phyloP scores from a whole-genome alignment of 345 rosid genomes.

The Garcia nutans region DNA sequence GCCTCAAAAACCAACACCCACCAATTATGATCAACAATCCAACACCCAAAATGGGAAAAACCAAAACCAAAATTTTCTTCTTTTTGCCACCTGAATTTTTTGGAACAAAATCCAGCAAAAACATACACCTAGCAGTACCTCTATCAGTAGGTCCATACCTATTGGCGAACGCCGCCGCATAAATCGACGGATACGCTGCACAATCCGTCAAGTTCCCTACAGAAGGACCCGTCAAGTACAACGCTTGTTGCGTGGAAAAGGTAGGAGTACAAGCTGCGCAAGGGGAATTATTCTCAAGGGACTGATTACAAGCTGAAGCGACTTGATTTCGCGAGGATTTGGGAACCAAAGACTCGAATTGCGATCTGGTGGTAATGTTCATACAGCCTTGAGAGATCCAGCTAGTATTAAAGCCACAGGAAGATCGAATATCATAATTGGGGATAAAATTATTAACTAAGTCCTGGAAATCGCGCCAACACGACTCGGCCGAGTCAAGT shows the following conservation, averaged over 20 bases:
- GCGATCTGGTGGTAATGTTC: slow-evolving; percentile 62
- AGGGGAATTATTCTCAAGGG: slow-evolving; percentile 62
- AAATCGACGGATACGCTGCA: slow-evolving; percentile 52
- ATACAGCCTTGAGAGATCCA: slow-evolving; percentile 82
- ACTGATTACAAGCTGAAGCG: slow-evolving; percentile 55
- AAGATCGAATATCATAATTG: slow-evolving; percentile 47
- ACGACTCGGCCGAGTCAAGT: slow-evolving; percentile 49
- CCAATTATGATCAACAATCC: slow-evolving; percentile 33
- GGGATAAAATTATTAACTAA: slow-evolving; percentile 37
- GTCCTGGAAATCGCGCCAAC: slow-evolving; percentile 60
- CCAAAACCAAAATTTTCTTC: slow-evolving; percentile 34
- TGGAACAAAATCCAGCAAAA: slow-evolving; percentile 38
- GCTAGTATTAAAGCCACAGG: slow-evolving; percentile 64
- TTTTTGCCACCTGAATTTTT: slow-evolving; percentile 20
- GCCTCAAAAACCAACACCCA: slow-evolving; percentile 48
- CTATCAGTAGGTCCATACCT: slow-evolving; percentile 60
- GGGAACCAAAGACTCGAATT: slow-evolving; percentile 49
- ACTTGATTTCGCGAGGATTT: slow-evolving; percentile 29
- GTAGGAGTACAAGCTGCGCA: slow-evolving; percentile 68
- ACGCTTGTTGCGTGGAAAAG: slow-evolving; percentile 47
- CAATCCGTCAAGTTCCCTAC: slow-evolving; percentile 70
- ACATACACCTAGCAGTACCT: slow-evolving; percentile 68
- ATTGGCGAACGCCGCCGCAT: slow-evolving; percentile 69
- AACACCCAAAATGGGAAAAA: slow-evolving; percentile 29
- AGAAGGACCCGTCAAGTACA: slow-evolving; percentile 42